Evolutionary conservation across 2,329 filamentous ascomycete species (phyloP), one percentile per base, ranked within the genome.

Genomic region (Hypoxylon sp.): DNA sequence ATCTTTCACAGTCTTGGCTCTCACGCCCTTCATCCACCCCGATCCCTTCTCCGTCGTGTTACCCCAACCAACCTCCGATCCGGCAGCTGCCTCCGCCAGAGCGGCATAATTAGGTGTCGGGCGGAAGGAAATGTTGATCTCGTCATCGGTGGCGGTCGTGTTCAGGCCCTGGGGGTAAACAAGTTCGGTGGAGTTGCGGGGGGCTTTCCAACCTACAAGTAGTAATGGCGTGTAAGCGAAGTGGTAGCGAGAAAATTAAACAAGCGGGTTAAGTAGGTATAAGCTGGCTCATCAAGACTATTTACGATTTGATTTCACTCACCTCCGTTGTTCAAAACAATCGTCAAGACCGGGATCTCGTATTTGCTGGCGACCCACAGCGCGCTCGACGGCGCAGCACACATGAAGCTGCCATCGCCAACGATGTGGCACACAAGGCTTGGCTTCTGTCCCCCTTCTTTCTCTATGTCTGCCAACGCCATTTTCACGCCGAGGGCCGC

Each of bases 401-500:
- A 80, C 55, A 80, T 70, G 47, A 74, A 78, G 2, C 73, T 78
- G 0, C 77, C 77, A 40, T 80, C 77, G 15, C 77, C 78, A 0
- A 79, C 76, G 23, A 80, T 68, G 29, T 78, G 77, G 42, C 75
- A 76, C 0, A 80, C 76, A 16, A 78, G 70, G 38, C 54, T 64
- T 30, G 56, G 62, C 40, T 44, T 79, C 31, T 72, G 73, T 1
- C 60, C 66, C 0, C 75, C 78, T 5, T 78, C 76, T 25, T 78
- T 72, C 52, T 78, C 70, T 2, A 70, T 69, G 38, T 86, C 62
- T 9, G 60, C 79, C 0, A 78, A 77, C 0, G 88, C 90, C 5
- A 93, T 78, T 67, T 92, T 91, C 65, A 92, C 86, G 2, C 89
- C 90, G 2, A 93, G 69, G 0, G 87, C 86, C 42, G 76, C 89